A percentile compares a stretch with the other conserved stretches of the same genome.
These are phyloP conservation scores for Chrysoporthe cubensis DNA, from an alignment of 2,329 filamentous ascomycete genomes.

Conservation along the genomic window DNA sequence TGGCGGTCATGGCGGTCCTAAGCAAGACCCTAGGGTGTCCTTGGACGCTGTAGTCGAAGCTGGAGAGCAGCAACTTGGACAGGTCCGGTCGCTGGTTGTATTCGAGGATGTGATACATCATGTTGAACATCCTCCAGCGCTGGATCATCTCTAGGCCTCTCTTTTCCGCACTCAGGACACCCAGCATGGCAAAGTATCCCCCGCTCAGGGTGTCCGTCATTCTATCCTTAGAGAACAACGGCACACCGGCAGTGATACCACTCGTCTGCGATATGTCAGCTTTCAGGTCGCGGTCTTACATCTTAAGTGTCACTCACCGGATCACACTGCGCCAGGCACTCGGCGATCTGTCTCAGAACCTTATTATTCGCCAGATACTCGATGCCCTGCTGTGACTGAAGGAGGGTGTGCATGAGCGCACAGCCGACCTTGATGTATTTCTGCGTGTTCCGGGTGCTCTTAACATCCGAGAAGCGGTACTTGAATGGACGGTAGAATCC, in stretches of 20 bases:
- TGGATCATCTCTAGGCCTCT: slow-evolving; percentile 90
- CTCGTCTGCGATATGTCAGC: slow-evolving; percentile 55
- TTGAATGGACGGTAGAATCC: slow-evolving; percentile 98
- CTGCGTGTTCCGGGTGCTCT: slow-evolving; percentile 90
- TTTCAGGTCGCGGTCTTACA: slow-evolving; percentile 25
- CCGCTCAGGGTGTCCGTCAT: slow-evolving; percentile 86
- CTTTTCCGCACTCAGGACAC: slow-evolving; percentile 79
- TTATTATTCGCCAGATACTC: slow-evolving; percentile 91
- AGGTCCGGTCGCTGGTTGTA: slow-evolving; percentile 88
- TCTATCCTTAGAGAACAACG: slow-evolving; percentile 85
- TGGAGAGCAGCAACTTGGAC: slow-evolving; percentile 83
- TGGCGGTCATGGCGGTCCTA: slow-evolving; percentile 90
- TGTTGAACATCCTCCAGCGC: slow-evolving; percentile 97
- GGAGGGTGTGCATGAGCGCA: slow-evolving; percentile 80
- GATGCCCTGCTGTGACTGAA: slow-evolving; percentile 83
- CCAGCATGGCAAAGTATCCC: slow-evolving; percentile 93
- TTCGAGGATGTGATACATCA: slow-evolving; percentile 99
- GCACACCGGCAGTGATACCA: slow-evolving; percentile 77
- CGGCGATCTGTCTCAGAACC: slow-evolving; percentile 87
- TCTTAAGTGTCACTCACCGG: slow-evolving; percentile 57
- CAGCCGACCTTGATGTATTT: slow-evolving; percentile 92
- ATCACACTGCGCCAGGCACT: slow-evolving; percentile 94
- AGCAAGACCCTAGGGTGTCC: slow-evolving; percentile 91
- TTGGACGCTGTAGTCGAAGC: slow-evolving; percentile 87
- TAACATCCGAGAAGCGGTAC: slow-evolving; percentile 87